phyloP scores from a whole-genome alignment of 495 filamentous ascomycete genomes.

The Parathielavia appendiculata region DNA sequence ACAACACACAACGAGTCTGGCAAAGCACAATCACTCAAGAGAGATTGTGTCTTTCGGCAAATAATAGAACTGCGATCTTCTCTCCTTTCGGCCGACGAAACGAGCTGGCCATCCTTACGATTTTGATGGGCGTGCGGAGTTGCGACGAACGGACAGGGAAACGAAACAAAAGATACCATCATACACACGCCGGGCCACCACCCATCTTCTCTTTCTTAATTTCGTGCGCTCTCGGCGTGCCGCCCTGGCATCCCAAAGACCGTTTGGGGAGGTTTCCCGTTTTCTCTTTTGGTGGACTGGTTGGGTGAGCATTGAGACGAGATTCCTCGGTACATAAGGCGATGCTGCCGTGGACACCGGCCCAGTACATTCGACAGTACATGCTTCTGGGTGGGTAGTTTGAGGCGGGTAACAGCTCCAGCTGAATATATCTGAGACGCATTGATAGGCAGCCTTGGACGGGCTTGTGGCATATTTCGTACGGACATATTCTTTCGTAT shows the following conservation, averaged over 20 bases:
- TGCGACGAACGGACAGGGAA: slow-evolving; percentile 21
- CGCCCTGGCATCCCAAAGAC: slow-evolving; percentile 1
- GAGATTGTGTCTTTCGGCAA: background rate
- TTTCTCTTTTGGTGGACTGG: slow-evolving; percentile 7
- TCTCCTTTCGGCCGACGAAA: background rate
- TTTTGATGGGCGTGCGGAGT: slow-evolving; percentile 24
- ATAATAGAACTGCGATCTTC: background rate
- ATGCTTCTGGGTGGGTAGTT: background rate
- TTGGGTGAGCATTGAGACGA: slow-evolving; percentile 4
- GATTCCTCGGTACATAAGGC: background rate
- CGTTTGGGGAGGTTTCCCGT: background rate
- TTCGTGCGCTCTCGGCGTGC: slow-evolving; percentile 3
- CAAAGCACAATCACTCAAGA: background rate
- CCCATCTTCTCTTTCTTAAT: slow-evolving; percentile 15
- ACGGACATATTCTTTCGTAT: slow-evolving; percentile 35
- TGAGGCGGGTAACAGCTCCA: slow-evolving; percentile 1
- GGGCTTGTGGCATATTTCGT: slow-evolving; percentile 27
- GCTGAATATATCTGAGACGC: slow-evolving; percentile 14
- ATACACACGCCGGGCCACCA: slow-evolving; percentile 19
- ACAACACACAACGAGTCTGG: background rate
- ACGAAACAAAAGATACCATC: slow-evolving; percentile 24
- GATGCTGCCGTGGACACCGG: slow-evolving; percentile 3
- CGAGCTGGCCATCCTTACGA: slow-evolving; percentile 20
- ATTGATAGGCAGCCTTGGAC: slow-evolving; percentile 16
- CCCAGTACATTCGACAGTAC: slow-evolving; percentile 10